phyloP scores from a whole-genome alignment of 306 rosid species.

The Datisca glomerata region DNA sequence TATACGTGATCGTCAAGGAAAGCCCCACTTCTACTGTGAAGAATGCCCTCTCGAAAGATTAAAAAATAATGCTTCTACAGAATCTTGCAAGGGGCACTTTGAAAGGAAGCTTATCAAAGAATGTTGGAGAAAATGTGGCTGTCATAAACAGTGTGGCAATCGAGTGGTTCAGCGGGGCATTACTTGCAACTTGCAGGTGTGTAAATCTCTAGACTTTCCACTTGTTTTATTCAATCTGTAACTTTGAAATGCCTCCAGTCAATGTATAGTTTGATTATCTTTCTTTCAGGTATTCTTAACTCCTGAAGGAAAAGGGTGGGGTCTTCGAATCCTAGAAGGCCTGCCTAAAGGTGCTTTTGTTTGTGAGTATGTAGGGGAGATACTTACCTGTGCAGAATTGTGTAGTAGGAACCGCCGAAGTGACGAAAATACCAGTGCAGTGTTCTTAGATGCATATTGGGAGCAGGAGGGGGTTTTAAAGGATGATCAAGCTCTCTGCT shows the following conservation, averaged over 20 bases:
- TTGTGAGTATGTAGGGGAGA: slow-evolving; percentile 83
- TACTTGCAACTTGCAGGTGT: slow-evolving; percentile 76
- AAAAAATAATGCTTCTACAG: slow-evolving; percentile 51
- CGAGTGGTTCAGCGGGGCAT: slow-evolving; percentile 90
- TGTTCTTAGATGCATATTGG: slow-evolving; percentile 77
- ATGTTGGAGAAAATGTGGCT: slow-evolving; percentile 95
- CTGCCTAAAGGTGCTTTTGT: slow-evolving; percentile 87
- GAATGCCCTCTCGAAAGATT: slow-evolving; percentile 68
- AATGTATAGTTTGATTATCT: slow-evolving; percentile 8
- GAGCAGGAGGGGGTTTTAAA: slow-evolving; percentile 27
- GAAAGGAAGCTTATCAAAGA: slow-evolving; percentile 70
- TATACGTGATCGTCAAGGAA: slow-evolving; percentile 35
- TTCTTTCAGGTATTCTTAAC: slow-evolving; percentile 62
- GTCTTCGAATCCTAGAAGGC: slow-evolving; percentile 78
- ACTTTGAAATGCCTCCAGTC: not conserved
- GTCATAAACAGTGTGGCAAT: slow-evolving; percentile 75
- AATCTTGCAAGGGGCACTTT: slow-evolving; percentile 90
- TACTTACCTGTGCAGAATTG: slow-evolving; percentile 55
- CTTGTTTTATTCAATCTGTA: too few relatives aligned
- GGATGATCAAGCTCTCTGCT: slow-evolving; percentile 67
- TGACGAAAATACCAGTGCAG: slow-evolving; percentile 31
- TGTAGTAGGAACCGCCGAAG: slow-evolving; percentile 41
- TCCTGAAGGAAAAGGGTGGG: slow-evolving; percentile 88
- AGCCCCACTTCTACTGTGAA: slow-evolving; percentile 40
- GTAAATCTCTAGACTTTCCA: too few relatives aligned